Evolutionary conservation across 176 grass and related monocot genomes (phyloP).

Genomic region (Oryza punctata): DNA sequence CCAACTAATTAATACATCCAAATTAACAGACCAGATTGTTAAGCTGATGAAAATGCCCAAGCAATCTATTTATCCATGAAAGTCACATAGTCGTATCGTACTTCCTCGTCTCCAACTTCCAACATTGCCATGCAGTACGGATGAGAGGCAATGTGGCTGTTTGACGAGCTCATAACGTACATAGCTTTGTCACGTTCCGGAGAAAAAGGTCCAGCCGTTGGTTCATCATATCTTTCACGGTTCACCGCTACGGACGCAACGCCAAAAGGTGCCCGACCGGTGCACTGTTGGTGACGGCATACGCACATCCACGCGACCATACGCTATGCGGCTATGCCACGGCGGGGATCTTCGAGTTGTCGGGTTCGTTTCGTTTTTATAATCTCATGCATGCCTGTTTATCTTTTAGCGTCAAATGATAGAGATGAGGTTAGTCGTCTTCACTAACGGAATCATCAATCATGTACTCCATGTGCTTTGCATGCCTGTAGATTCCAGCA

Average conservation of each 20-base stretch:
- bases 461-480: conserved; percentile 21
- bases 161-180: background rate
- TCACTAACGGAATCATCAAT: background rate
- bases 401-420: background rate
- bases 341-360: background rate
- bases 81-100: too few relatives aligned
- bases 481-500: background rate
- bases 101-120: too few relatives aligned
- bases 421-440: conserved; percentile 1
- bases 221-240: background rate
- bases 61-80: too few relatives aligned
- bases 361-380: background rate
- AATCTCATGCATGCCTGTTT: background rate
- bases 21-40: too few relatives aligned
- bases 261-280: background rate
- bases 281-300: background rate
- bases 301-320: background rate
- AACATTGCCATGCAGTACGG: too few relatives aligned
- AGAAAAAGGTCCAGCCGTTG: background rate
- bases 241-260: conserved; percentile 2
- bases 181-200: background rate
- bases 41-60: too few relatives aligned
- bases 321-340: background rate
- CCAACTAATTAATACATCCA: too few relatives aligned
- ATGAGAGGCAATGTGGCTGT: background rate